A percentile compares a stretch with the other conserved stretches of the same genome.
phyloP scores from a whole-genome alignment of 768 basidiomycete species.

The Russula lepida region DNA sequence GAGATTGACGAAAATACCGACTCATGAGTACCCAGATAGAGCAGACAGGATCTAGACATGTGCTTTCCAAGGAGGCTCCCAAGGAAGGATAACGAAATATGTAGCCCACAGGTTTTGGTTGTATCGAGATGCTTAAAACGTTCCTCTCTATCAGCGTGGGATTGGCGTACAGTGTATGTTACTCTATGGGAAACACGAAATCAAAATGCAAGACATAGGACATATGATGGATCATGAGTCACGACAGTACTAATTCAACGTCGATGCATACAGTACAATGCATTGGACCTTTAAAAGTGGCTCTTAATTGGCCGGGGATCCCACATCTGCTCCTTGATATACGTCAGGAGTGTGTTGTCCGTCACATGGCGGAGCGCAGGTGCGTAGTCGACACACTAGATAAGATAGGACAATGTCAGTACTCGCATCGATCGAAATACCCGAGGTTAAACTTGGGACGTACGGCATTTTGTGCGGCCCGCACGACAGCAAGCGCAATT shows the following conservation, averaged over 20 bases:
- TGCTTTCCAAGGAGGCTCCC: background rate
- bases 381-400: conserved; percentile 22
- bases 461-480: conserved; percentile 70
- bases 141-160: conserved; percentile 5
- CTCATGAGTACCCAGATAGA: conserved; percentile 22
- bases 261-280: background rate
- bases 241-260: background rate
- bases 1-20: conserved; percentile 26
- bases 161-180: conserved; percentile 1
- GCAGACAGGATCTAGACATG: conserved; percentile 1
- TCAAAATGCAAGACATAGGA: background rate
- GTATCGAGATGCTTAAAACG: conserved; percentile 4
- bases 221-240: background rate
- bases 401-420: conserved; percentile 2
- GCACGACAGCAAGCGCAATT: conserved; percentile 70
- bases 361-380: conserved; percentile 45
- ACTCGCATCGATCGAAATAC: background rate
- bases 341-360: conserved; percentile 46
- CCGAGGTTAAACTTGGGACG: conserved; percentile 23
- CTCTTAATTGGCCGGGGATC: conserved; percentile 33
- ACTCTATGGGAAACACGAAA: conserved; percentile 5
- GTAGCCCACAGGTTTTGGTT: conserved; percentile 10
- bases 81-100: background rate
- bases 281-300: conserved; percentile 4
- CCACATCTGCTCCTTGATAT: conserved; percentile 68